Conservation (phyloP, 106 monocot genomes). For the Acorus gramineus region DNA sequence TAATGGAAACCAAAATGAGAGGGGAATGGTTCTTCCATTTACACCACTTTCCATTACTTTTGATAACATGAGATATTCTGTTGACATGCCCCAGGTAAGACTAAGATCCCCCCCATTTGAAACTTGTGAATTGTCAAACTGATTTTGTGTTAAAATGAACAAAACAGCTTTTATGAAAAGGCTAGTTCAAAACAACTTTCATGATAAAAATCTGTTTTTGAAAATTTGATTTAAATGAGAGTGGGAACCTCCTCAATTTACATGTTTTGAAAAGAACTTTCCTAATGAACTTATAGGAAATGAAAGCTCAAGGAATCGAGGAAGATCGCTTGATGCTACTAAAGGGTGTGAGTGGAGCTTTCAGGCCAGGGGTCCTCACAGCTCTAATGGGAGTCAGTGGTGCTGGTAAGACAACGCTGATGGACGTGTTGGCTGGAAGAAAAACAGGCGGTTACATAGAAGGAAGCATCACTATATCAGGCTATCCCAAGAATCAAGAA, state of each 20-base stretch:
- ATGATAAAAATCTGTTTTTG: too few relatives aligned
- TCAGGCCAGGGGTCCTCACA: constrained; percentile 71
- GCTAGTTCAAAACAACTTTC: too few relatives aligned
- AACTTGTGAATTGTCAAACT: too few relatives aligned
- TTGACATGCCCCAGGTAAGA: constrained; percentile 61
- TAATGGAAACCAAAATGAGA: constrained; percentile 16
- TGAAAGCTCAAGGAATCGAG: constrained; percentile 48
- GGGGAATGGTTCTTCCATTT: constrained; percentile 74
- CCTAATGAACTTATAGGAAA: constrained; percentile 28
- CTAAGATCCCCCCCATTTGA: too few relatives aligned
- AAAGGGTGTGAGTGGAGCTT: constrained; percentile 62
- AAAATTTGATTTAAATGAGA: too few relatives aligned
- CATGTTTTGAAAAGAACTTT: not conserved
- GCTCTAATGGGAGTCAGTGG: constrained; percentile 85
- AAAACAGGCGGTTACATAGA: constrained; percentile 80
- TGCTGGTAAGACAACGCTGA: constrained; percentile 75
- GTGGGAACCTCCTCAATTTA: too few relatives aligned
- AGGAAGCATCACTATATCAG: constrained; percentile 47
- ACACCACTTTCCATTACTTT: constrained; percentile 49
- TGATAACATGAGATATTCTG: constrained; percentile 57
- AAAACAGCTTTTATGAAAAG: too few relatives aligned
- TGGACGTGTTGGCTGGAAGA: constrained; percentile 78
- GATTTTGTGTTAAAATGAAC: too few relatives aligned
- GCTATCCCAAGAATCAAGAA: constrained; percentile 75
- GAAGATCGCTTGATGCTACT: constrained; percentile 46